Percentiles rank a stretch among this genome's conserved stretches.
Conservation (phyloP, 2,329 filamentous ascomycete species). For the Penicillium thymicola region DNA sequence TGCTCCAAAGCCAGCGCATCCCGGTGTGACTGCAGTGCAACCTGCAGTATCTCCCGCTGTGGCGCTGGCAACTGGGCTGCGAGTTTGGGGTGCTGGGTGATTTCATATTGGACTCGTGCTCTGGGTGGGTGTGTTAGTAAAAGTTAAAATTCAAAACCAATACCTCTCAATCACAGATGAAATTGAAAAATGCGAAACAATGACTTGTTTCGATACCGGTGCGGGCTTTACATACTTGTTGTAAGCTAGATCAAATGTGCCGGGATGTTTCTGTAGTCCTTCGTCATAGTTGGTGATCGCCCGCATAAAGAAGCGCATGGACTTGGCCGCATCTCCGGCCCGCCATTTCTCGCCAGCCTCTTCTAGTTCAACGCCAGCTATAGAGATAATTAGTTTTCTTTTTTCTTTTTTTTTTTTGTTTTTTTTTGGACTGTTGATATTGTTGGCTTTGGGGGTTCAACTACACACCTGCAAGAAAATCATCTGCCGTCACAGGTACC, state of each 20-base stretch:
- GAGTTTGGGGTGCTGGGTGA: slow-evolving; percentile 64
- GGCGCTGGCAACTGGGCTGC: slow-evolving; percentile 56
- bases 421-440: not conserved
- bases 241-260: slow-evolving; percentile 68
- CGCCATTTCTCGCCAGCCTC: slow-evolving; percentile 73
- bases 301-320: slow-evolving; percentile 56
- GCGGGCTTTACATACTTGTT: slow-evolving; percentile 57
- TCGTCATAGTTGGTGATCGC: slow-evolving; percentile 65
- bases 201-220: not conserved
- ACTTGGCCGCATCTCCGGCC: slow-evolving; percentile 66
- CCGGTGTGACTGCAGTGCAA: slow-evolving; percentile 62
- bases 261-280: slow-evolving; percentile 59
- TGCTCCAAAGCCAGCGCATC: slow-evolving; percentile 58
- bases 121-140: slow-evolving; percentile 36
- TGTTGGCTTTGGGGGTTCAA: not conserved
- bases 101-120: slow-evolving; percentile 66
- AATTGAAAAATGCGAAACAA: not conserved
- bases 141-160: not conserved
- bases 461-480: slow-evolving; percentile 59
- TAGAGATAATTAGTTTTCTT: not conserved
- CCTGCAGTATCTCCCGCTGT: slow-evolving; percentile 54
- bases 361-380: slow-evolving; percentile 65
- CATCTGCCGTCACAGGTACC: slow-evolving; percentile 61
- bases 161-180: not conserved
- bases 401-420: not conserved